phyloP scores from a whole-genome alignment of 768 basidiomycete genomes.

The Mycena filopes region DNA sequence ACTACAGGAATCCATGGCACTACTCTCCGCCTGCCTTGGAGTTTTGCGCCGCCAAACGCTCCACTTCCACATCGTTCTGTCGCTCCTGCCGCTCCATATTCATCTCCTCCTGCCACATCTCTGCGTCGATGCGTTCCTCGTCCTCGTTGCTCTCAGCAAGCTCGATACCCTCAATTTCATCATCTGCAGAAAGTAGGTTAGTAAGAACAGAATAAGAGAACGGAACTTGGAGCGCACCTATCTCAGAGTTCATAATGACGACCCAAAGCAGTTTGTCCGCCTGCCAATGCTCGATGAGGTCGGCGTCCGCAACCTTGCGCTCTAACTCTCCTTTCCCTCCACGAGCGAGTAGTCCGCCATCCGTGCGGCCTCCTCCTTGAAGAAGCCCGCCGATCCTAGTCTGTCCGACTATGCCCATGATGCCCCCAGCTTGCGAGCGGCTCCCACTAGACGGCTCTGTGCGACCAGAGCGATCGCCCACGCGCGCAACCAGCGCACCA shows the following conservation, averaged over 20 bases:
- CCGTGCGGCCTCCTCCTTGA: not conserved
- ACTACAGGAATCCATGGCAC: not conserved
- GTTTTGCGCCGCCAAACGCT: not conserved
- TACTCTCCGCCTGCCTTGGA: not conserved
- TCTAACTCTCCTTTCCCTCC: conserved; percentile 15
- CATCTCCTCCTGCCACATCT: conserved; percentile 26
- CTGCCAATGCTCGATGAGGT: conserved; percentile 36
- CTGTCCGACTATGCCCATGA: conserved; percentile 3
- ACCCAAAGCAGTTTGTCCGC: conserved; percentile 36
- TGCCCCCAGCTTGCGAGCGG: not conserved
- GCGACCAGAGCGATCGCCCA: not conserved
- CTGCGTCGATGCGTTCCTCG: conserved; percentile 20
- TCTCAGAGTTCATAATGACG: conserved; percentile 36
- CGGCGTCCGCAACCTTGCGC: conserved; percentile 32
- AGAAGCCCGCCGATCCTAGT: not conserved
- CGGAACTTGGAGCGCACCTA: conserved; percentile 23
- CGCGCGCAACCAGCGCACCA: not conserved
- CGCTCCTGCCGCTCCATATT: conserved; percentile 13
- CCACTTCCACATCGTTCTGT: conserved; percentile 21
- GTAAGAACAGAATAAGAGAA: not conserved
- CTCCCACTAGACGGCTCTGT: not conserved
- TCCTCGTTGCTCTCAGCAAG: conserved; percentile 32
- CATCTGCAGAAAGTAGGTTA: conserved; percentile 19
- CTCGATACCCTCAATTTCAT: conserved; percentile 36
- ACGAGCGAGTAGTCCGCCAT: not conserved